A percentile compares a stretch with the other conserved stretches of the same genome.
phyloP scores from a whole-genome alignment of 192 early-diverging fungal species.

The Phlyctochytrium bullatum region DNA sequence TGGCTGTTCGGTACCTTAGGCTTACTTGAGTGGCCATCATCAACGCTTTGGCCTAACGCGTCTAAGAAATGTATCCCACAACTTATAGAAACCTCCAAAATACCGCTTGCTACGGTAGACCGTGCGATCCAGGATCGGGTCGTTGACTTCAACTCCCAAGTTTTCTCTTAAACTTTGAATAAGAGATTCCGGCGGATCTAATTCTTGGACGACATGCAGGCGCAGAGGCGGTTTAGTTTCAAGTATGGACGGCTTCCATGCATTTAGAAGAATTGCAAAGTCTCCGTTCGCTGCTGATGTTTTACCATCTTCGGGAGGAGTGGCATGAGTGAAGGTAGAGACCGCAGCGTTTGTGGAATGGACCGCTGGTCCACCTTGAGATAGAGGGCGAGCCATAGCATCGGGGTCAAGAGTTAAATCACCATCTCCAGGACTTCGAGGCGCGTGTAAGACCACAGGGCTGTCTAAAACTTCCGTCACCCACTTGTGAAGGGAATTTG shows the following conservation, averaged over 20 bases:
- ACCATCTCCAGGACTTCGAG: background rate
- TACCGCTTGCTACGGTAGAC: background rate
- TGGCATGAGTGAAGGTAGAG: background rate
- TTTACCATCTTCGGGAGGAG: background rate
- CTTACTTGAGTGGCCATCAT: too few species aligned
- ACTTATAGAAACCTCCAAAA: too few species aligned
- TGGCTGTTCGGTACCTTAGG: too few species aligned
- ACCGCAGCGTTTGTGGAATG: too few species aligned
- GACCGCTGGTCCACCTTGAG: background rate
- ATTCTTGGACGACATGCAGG: conserved; percentile 39
- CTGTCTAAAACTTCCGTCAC: background rate
- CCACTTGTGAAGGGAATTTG: conserved; percentile 21
- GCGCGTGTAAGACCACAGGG: background rate
- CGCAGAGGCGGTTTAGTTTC: conserved; percentile 37
- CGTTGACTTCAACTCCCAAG: conserved; percentile 12
- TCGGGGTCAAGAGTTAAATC: background rate
- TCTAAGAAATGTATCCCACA: too few species aligned
- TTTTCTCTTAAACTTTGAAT: conserved; percentile 20
- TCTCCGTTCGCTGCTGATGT: conserved; percentile 11
- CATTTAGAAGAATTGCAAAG: conserved; percentile 45
- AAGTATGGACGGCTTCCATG: conserved; percentile 42
- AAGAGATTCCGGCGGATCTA: conserved; percentile 31
- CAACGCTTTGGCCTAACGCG: too few species aligned
- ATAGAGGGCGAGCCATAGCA: background rate
- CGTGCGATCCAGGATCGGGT: background rate